Percentiles rank a stretch among this genome's conserved stretches.
phyloP scores from a whole-genome alignment of 2,329 filamentous ascomycete genomes.

The Immersiporthe knoxdaviesiana region DNA sequence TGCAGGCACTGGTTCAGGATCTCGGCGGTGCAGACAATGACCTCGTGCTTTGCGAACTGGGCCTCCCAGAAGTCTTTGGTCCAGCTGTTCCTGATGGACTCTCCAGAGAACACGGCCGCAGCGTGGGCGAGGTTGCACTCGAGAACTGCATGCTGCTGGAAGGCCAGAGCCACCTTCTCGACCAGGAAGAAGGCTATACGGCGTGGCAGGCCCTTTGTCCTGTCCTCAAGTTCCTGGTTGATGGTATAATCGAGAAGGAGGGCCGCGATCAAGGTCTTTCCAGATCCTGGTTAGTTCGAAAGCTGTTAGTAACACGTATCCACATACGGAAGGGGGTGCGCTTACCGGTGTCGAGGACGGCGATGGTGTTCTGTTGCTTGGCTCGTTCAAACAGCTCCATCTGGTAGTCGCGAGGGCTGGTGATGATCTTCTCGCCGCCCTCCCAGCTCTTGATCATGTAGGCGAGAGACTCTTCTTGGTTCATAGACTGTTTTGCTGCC shows the following conservation, averaged over 20 bases:
- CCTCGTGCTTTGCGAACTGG: conserved; percentile 67
- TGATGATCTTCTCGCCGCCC: conserved; percentile 62
- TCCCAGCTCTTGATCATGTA: conserved; percentile 43
- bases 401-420: conserved; percentile 86
- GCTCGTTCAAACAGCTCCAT: conserved; percentile 87
- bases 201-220: conserved; percentile 60
- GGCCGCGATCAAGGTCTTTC: conserved; percentile 95
- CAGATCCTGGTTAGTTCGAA: conserved; percentile 70
- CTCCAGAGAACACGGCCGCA: conserved; percentile 76
- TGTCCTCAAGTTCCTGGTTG: conserved; percentile 74
- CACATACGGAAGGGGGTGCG: no score
- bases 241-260: conserved; percentile 78
- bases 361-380: conserved; percentile 83
- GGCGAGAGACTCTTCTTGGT: conserved; percentile 39
- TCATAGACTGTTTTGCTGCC: conserved; percentile 32
- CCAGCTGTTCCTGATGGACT: conserved; percentile 52
- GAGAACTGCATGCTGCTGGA: conserved; percentile 85
- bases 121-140: conserved; percentile 78
- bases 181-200: conserved; percentile 87
- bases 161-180: conserved; percentile 86
- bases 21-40: conserved; percentile 90
- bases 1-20: conserved; percentile 79
- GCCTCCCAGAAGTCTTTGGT: conserved; percentile 54
- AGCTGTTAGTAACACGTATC: conserved; percentile 27
- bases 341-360: conserved; percentile 90